Conservation (phyloP, 163 green algal genomes). For the Scenedesmus sp. region DNA sequence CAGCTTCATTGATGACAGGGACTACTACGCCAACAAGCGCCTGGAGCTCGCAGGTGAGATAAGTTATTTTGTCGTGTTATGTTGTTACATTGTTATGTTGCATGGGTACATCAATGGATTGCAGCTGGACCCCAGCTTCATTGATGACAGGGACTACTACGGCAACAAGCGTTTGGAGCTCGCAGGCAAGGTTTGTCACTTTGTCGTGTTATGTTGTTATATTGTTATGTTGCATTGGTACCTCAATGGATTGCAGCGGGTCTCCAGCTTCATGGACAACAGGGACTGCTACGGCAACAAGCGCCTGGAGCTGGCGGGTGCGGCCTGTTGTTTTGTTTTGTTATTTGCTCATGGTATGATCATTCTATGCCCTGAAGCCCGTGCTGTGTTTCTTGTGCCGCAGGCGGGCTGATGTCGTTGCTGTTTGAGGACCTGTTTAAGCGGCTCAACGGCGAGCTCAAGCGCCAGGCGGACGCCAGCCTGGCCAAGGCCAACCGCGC, state of each 20-base stretch:
- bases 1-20: constrained; percentile 93
- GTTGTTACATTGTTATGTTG: neutral
- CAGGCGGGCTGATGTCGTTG: constrained; percentile 94
- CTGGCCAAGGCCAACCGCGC: constrained; percentile 91
- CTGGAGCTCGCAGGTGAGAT: constrained; percentile 92
- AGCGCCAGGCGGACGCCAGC: constrained; percentile 87
- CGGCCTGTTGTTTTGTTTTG: too few species aligned
- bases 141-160: neutral
- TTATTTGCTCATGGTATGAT: too few species aligned
- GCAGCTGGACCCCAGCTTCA: neutral
- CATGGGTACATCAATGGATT: neutral
- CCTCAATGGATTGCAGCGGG: too few species aligned
- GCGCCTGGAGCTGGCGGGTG: too few species aligned
- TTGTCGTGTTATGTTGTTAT: neutral
- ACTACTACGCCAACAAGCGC: constrained; percentile 99
- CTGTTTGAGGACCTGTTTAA: constrained; percentile 99
- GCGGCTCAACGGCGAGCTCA: constrained; percentile 94
- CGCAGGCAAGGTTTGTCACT: too few species aligned
- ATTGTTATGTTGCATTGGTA: neutral
- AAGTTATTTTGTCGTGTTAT: neutral
- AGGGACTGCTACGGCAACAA: too few species aligned
- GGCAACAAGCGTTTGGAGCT: too few species aligned
- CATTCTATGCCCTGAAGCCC: too few species aligned
- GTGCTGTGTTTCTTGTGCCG: too few species aligned
- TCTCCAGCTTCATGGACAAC: neutral